Conservation (phyloP, 306 rosid species). For the Astragalus membranaceus region DNA sequence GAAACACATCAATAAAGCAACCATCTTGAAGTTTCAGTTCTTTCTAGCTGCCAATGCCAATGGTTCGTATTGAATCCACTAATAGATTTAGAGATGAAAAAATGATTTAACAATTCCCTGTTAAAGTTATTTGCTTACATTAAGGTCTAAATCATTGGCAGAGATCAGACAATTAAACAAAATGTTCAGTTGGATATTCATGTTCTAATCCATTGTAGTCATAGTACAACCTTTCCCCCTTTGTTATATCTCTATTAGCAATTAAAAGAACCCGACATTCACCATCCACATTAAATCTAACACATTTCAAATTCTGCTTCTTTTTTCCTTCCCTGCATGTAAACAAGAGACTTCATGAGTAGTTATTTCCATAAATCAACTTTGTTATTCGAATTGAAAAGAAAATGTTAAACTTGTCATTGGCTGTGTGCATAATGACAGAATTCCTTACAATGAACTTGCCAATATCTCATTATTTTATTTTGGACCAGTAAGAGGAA, state of each 20-base stretch:
- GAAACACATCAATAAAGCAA: neutral
- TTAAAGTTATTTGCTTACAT: neutral
- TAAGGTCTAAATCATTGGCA: neutral
- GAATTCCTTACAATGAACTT: neutral
- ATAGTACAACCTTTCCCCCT: conserved; percentile 89
- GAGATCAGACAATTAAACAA: conserved; percentile 35
- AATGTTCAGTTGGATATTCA: conserved; percentile 90
- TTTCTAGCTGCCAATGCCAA: neutral
- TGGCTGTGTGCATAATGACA: neutral
- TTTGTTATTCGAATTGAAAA: neutral
- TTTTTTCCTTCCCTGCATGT: conserved; percentile 74
- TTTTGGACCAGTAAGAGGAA: neutral
- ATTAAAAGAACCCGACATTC: conserved; percentile 72
- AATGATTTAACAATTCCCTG: neutral
- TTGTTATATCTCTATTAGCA: conserved; percentile 80
- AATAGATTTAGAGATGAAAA: neutral
- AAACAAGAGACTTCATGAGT: conserved; percentile 8
- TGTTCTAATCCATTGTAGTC: conserved; percentile 88
- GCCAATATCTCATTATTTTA: neutral
- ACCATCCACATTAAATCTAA: conserved; percentile 70
- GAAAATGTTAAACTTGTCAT: neutral
- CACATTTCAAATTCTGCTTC: conserved; percentile 89
- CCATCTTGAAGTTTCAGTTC: neutral
- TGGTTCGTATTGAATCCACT: neutral
- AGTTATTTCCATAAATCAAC: neutral